Evolutionary conservation across 805 yeast genomes (phyloP).

Genomic region (Sporopachydermia lactativora): DNA sequence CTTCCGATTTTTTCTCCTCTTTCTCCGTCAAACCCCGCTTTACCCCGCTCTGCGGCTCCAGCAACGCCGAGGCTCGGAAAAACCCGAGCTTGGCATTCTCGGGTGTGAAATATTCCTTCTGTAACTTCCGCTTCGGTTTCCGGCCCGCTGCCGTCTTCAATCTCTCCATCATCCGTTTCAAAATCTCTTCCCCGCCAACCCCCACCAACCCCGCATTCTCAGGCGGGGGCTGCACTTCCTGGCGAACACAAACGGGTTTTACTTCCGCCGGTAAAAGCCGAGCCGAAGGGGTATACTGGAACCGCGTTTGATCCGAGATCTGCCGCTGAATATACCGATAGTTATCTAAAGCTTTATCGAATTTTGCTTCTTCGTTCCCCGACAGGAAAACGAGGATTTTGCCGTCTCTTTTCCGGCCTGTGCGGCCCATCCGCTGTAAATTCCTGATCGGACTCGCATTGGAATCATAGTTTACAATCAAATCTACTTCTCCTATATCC

Average conservation of each 20-base stretch:
- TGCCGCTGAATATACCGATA: constrained; percentile 66
- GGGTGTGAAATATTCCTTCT: constrained; percentile 1
- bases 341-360: constrained; percentile 73
- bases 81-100: neutral
- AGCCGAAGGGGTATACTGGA: constrained; percentile 34
- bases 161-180: neutral
- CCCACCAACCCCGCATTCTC: constrained; percentile 35
- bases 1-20: neutral
- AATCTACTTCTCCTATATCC: constrained; percentile 95
- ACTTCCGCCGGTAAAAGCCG: constrained; percentile 51
- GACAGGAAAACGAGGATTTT: constrained; percentile 62
- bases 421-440: constrained; percentile 94
- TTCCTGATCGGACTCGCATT: constrained; percentile 88
- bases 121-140: neutral
- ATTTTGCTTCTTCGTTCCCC: constrained; percentile 62
- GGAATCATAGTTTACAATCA: constrained; percentile 86
- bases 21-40: neutral
- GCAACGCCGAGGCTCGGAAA: neutral
- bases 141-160: neutral
- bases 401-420: constrained; percentile 93
- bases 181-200: neutral
- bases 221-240: constrained; percentile 50
- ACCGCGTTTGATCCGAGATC: constrained; percentile 34
- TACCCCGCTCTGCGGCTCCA: no score
- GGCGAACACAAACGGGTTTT: constrained; percentile 43